Base-by-base conservation (phyloP, 768 basidiomycete species). In the Lepiota venenata region DNA sequence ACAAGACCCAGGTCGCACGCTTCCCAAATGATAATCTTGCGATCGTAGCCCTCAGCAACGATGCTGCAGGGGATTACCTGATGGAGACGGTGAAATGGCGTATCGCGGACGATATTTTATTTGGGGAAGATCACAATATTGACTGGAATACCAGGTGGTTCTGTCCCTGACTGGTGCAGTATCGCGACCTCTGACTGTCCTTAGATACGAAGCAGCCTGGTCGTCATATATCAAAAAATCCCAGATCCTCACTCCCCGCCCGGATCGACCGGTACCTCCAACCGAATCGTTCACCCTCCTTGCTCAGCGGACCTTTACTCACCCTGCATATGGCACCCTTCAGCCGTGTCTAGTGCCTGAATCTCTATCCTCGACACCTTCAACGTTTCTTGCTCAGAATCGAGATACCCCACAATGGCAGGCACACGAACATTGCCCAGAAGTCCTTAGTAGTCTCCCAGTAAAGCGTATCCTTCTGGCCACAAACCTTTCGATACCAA, bases 21-120 rank as follows among this genome's bases (percentile, higher is more conserved):
- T 71, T 73, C 49, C 71, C 74, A 0, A 57, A 71, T 40, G 69
- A 72, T 20, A 69, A 72, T 35, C 61, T 78, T 8, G 77, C 65
- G 1, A 64, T 78, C 22, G 63, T 74, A 9, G 61, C 70, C 1
- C 63, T 78, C 2, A 72, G 72, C 3, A 77, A 78, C 50, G 74
- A 78, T 49, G 74, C 62, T 0, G 64, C 64, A 18, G 76, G 73
- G 9, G 58, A 58, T 8, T 62, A 56, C 27, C 55, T 76, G 27
- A 58, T 69, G 16, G 71, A 75, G 55, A 57, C 69, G 29, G 69
- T 72, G 8, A 74, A 74, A 45, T 73, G 65, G 61, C 61, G 69
- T 11, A 70, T 76, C n/a, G 63, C 64, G 5, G 74, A 77, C 20
- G 67, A 73, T 11, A 35, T 73, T 3, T 60, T 77, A 2, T 56